phyloP scores from a whole-genome alignment of 2,329 filamentous ascomycete genomes.

The Metarhizium sp. region DNA sequence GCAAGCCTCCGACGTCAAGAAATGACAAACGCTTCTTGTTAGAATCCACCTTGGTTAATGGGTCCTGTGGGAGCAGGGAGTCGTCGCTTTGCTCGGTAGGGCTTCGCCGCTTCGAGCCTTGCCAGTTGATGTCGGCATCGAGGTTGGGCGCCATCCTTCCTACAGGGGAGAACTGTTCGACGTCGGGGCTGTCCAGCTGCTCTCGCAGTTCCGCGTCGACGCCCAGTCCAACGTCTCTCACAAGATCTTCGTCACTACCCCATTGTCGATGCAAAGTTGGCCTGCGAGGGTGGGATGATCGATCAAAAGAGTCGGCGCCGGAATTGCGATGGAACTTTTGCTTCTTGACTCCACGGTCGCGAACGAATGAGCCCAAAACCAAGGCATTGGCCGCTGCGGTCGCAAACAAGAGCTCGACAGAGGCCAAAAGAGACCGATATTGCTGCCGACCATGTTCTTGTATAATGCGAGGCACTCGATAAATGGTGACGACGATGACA shows the following conservation, averaged over 20 bases:
- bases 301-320: slow-evolving; percentile 53
- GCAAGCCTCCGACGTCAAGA: slow-evolving; percentile 73
- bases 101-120: slow-evolving; percentile 32
- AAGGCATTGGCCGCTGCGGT: slow-evolving; percentile 81
- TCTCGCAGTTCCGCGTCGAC: slow-evolving; percentile 44
- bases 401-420: slow-evolving; percentile 82
- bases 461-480: slow-evolving; percentile 74
- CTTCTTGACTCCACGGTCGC: slow-evolving; percentile 86
- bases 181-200: slow-evolving; percentile 15
- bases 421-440: slow-evolving; percentile 80
- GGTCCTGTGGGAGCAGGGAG: slow-evolving; percentile 28
- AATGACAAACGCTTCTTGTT: slow-evolving; percentile 53
- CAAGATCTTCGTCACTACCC: slow-evolving; percentile 88
- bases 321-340: slow-evolving; percentile 65
- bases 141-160: slow-evolving; percentile 22
- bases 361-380: slow-evolving; percentile 84
- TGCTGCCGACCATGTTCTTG: slow-evolving; percentile 64
- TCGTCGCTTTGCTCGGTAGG: slow-evolving; percentile 34
- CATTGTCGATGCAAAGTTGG: slow-evolving; percentile 55
- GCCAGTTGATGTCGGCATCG: slow-evolving; percentile 36
- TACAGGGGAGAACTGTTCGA: slow-evolving; percentile 25
- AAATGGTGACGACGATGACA: slow-evolving; percentile 70
- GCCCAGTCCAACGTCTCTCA: slow-evolving; percentile 67
- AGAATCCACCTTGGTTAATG: slow-evolving; percentile 17
- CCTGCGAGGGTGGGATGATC: slow-evolving; percentile 26